phyloP scores from a whole-genome alignment of 1,284 basidiomycete species.

The Naganishia albida region DNA sequence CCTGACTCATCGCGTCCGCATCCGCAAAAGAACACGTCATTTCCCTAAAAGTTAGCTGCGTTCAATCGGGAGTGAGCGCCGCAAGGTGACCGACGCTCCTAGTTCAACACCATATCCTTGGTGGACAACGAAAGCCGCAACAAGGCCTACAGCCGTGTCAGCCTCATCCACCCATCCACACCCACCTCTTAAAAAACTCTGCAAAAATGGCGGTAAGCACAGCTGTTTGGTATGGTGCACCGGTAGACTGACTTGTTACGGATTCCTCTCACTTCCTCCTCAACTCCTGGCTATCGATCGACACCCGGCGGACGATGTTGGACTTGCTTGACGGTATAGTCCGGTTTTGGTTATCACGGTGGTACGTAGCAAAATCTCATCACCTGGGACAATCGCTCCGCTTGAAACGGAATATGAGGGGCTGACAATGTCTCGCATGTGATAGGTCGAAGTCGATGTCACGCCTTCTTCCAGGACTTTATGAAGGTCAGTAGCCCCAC shows the following conservation, averaged over 20 bases:
- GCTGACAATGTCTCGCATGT: background rate
- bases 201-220: constrained; percentile 24
- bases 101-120: background rate
- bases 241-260: background rate
- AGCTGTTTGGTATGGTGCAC: background rate
- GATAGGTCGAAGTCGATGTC: constrained; percentile 82
- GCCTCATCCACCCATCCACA: background rate
- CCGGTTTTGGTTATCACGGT: constrained; percentile 68
- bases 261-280: background rate
- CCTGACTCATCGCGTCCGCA: no score
- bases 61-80: constrained; percentile 4
- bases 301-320: background rate
- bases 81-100: background rate
- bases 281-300: background rate
- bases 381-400: background rate
- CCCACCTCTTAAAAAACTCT: background rate
- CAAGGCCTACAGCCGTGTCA: background rate
- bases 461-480: constrained; percentile 90
- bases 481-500: constrained; percentile 61
- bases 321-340: constrained; percentile 45
- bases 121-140: background rate
- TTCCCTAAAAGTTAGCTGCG: background rate
- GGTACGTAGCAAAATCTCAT: constrained; percentile 56
- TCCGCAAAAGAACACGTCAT: constrained; percentile 10
- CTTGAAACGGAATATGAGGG: background rate